Percentiles rank a stretch among this genome's conserved stretches.
Conservation (phyloP, 805 yeast species). For the Metschnikowia cerradonensis region DNA sequence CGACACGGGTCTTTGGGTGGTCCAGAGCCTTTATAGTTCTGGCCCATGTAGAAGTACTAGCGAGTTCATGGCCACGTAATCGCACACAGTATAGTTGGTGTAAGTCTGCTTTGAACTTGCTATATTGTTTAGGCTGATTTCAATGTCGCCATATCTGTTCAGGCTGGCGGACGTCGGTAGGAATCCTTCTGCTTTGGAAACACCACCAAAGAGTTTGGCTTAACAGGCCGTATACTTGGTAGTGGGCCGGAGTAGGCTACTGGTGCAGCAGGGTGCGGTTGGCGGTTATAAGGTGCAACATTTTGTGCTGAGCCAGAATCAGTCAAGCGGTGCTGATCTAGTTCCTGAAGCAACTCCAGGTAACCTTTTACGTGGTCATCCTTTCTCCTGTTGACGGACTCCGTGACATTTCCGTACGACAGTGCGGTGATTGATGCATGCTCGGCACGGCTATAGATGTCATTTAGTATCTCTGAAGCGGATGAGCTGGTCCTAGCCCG, state of each 20-base stretch:
- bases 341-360: background rate
- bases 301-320: background rate
- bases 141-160: no score
- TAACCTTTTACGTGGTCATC: background rate
- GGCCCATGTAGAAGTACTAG: background rate
- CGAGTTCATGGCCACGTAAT: background rate
- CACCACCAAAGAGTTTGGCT: background rate
- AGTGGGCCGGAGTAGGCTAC: background rate
- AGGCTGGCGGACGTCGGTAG: background rate
- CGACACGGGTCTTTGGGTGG: no score
- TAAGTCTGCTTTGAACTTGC: background rate
- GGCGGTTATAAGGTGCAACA: background rate
- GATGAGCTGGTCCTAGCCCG: background rate
- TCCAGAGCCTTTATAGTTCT: background rate
- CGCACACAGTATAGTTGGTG: background rate
- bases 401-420: background rate
- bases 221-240: background rate
- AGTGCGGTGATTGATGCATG: background rate
- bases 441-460: slow-evolving; percentile 1
- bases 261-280: background rate
- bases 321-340: background rate
- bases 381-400: background rate
- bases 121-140: background rate
- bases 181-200: background rate
- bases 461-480: background rate